Base-by-base conservation (phyloP, 129 eudicot genomes). In the Ambrosia trifida region DNA sequence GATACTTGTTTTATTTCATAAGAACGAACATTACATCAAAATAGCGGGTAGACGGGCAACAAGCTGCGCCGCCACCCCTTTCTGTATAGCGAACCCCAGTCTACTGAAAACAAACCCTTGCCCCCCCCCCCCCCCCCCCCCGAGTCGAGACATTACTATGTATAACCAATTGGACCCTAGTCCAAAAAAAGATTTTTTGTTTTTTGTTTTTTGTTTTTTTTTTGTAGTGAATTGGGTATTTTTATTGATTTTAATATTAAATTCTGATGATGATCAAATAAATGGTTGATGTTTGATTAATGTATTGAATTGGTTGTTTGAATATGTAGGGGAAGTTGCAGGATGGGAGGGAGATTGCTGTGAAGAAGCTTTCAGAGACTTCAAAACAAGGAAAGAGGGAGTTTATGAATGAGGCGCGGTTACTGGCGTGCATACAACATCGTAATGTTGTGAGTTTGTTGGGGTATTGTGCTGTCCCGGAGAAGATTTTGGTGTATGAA, bases 261-360 rank as follows among this genome's bases (percentile, higher is more conserved):
- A 72, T 71, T 28, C 17, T 13, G 6, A 4, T 32, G 18, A 58
- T n/a, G 70, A 68, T 58, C n/a, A 66, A 31, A 68, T 58, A 66
- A 57, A 17, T 36, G 33, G 31, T 50, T 6, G 16, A 33, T 63
- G 14, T 63, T 73, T 49, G 63, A 76, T 49, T 13, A 67, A 17
- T 68, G 61, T 36, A 28, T 7, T 69, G 33, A 58, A 46, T 31
- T 76, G 28, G 73, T 35, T 43, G 68, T 66, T 63, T 78, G 64
- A 36, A 40, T 67, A 38, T 65, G 45, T 60, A 90, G 97, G 95
- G 97, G 69, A 85, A 66, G 76, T 79, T 90, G 75, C 78, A 72
- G 33, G 95, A 87, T 81, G 97, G 95, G 16, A 90, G 91, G 75
- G 87, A 79, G 81, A 72, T 90, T 57, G 97, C 97, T 35, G 97